phyloP scores from a whole-genome alignment of 2,329 filamentous ascomycete genomes.

The Aspergillus sp. region DNA sequence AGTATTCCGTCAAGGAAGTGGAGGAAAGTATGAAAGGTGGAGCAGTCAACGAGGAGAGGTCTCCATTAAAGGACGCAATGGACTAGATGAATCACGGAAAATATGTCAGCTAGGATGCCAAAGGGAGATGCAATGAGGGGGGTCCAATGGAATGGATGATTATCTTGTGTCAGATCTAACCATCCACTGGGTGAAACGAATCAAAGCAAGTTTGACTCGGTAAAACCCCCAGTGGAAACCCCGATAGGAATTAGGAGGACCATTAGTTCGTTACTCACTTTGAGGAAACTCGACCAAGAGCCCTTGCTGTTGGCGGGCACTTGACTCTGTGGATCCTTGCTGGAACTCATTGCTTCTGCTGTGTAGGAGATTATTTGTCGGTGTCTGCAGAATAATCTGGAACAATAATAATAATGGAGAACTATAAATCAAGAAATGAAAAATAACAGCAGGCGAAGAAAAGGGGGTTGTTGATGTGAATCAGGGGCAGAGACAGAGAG shows the following conservation, averaged over 20 bases:
- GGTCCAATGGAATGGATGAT: no score
- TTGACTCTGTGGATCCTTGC: slow-evolving; percentile 36
- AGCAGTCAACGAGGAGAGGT: slow-evolving; percentile 74
- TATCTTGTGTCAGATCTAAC: no score
- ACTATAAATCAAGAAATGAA: slow-evolving; percentile 3
- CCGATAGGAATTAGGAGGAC: neutral
- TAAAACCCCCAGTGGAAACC: neutral
- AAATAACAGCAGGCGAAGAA: no score
- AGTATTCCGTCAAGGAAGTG: slow-evolving; percentile 75
- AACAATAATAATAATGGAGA: neutral
- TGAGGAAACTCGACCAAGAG: slow-evolving; percentile 45
- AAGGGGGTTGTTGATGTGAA: no score
- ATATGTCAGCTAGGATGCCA: no score
- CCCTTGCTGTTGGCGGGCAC: slow-evolving; percentile 40
- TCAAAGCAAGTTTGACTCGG: no score
- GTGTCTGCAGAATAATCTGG: no score
- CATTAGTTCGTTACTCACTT: slow-evolving; percentile 24
- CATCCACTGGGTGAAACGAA: no score
- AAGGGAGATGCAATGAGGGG: slow-evolving; percentile 4
- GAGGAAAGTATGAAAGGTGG: slow-evolving; percentile 78
- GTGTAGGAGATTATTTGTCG: neutral
- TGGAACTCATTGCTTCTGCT: slow-evolving; percentile 20
- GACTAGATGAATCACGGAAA: slow-evolving; percentile 38
- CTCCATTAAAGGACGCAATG: slow-evolving; percentile 76
- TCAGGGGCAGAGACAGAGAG: no score